Evolutionary conservation across 306 rosid species (phyloP), one percentile per base, ranked within the genome.

Genomic region (Mucuna pruriens): DNA sequence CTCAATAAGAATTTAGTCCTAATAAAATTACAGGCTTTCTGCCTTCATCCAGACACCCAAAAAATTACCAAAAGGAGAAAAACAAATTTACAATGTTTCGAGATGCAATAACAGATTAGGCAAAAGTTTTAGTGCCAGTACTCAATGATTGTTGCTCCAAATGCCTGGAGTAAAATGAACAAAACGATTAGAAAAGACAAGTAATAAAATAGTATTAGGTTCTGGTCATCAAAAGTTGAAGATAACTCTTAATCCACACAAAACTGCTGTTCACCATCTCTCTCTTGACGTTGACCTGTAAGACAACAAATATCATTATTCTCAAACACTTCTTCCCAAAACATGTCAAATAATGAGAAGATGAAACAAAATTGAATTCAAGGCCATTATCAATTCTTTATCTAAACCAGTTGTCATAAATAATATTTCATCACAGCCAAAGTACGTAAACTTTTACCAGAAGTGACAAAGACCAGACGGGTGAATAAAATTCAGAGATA

Each of bases 11-110:
- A 61, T 81, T 25, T 66, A 74, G 81, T 81, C 90, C 86, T 81
- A 77, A 66, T 87, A 77, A 84, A 87, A 84, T 84, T 87, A 84
- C 90, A 87, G 87, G 90, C 87, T 81, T 68, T 75, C 84, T 67
- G 86, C 90, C 80, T 87, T 77, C 84, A 79, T 73, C 79, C 82
- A 63, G 83, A 83, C 83, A 84, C 81, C 90, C 82, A 76, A 83
- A 86, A 80, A 86, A 80, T 80, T 72, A 77, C 74, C 82, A 58
- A 36, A 31, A 55, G 69, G 71, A 62, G 34, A 15, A 67, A 81
- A 77, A 57, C 55, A 81, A 86, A 80, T 87, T 81, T 87, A 87
- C 82, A 78, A 57, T 29, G 86, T 87, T 77, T 78, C 63, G 58
- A 74, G 86, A 81, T 67, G 84, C 86, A 67, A 70, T 80, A 71